These are phyloP conservation scores for Alternaria panax DNA, from an alignment of 2,329 filamentous ascomycete genomes.

Conservation along the genomic window DNA sequence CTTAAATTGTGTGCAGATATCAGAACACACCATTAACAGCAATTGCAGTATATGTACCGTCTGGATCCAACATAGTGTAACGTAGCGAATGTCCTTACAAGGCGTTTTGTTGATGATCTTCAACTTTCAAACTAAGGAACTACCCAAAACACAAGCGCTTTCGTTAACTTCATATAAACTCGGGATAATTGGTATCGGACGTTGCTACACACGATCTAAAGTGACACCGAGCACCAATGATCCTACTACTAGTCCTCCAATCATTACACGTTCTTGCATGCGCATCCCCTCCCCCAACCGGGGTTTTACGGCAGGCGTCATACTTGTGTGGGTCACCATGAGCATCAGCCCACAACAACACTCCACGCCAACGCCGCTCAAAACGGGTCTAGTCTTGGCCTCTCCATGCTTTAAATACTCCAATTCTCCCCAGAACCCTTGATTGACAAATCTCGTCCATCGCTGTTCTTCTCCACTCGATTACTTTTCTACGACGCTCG, in stretches of 20 bases:
- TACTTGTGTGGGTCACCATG: slow-evolving; percentile 19
- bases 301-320: slow-evolving; percentile 24
- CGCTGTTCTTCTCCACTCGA: slow-evolving; percentile 23
- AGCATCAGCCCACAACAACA: slow-evolving; percentile 22
- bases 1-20: no score
- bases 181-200: not conserved
- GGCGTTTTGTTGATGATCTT: not conserved
- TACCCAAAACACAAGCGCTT: not conserved
- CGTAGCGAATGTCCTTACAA: no score
- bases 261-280: not conserved
- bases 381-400: slow-evolving; percentile 18
- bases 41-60: not conserved
- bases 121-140: not conserved
- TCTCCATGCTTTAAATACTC: slow-evolving; percentile 18
- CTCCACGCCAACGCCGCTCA: slow-evolving; percentile 10
- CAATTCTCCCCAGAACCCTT: slow-evolving; percentile 2
- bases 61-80: not conserved
- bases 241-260: not conserved
- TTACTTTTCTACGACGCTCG: not conserved
- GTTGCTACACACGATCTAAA: not conserved
- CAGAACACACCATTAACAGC: no score
- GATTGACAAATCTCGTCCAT: slow-evolving; percentile 1
- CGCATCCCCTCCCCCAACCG: slow-evolving; percentile 11
- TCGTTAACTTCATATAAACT: not conserved
- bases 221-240: not conserved